Conservation (phyloP, 1,139 yeast genomes). For the Taphrina wiesneri region DNA sequence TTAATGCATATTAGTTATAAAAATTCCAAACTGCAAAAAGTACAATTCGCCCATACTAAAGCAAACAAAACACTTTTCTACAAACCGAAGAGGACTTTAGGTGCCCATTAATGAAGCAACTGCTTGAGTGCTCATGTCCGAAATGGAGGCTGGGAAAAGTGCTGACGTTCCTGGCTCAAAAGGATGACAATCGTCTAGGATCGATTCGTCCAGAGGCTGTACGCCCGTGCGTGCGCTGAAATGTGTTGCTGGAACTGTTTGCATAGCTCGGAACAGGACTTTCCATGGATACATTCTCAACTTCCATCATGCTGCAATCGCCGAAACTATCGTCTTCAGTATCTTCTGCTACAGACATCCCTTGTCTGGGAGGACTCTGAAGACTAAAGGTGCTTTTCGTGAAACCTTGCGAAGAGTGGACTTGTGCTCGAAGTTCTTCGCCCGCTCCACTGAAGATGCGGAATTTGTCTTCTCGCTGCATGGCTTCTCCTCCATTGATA, state of each 20-base stretch:
- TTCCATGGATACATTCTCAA: background rate
- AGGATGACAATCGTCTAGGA: constrained; percentile 22
- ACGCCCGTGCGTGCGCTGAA: constrained; percentile 10
- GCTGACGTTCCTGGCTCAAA: background rate
- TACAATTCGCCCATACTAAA: constrained; percentile 3
- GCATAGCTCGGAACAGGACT: constrained; percentile 21
- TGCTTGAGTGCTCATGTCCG: no score
- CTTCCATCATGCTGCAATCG: constrained; percentile 27
- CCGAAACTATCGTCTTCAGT: constrained; percentile 21
- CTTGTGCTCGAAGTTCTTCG: background rate
- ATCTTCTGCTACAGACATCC: constrained; percentile 8
- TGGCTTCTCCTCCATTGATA: constrained; percentile 12
- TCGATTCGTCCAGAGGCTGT: constrained; percentile 24
- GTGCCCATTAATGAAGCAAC: no score
- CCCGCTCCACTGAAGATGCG: background rate
- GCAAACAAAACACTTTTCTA: background rate
- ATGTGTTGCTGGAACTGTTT: constrained; percentile 7
- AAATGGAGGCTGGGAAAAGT: background rate
- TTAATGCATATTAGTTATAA: background rate
- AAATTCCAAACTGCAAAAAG: background rate
- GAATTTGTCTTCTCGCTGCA: constrained; percentile 28
- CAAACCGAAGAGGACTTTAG: background rate
- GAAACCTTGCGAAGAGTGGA: background rate
- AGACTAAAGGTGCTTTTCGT: background rate
- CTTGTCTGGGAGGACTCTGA: background rate